A percentile compares a stretch with the other conserved stretches of the same genome.
Conservation (phyloP, 495 filamentous ascomycete species). For the Aspergillus carlsbadensis region DNA sequence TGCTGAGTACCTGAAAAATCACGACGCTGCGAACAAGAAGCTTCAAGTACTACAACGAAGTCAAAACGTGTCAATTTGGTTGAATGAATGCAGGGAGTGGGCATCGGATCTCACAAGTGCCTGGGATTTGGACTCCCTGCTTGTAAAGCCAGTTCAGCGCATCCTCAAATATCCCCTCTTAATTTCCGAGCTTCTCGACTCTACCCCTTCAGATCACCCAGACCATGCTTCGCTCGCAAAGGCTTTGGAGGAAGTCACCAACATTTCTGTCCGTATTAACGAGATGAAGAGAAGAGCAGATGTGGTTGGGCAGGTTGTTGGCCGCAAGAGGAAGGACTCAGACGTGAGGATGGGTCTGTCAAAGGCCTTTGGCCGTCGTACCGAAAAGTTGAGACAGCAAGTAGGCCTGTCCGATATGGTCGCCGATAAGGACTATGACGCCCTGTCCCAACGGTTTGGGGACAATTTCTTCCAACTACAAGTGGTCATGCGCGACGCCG, state of each 20-base stretch:
- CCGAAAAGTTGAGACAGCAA: constrained; percentile 73
- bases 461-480: constrained; percentile 87
- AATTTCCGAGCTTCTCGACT: constrained; percentile 71
- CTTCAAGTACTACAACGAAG: constrained; percentile 70
- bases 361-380: constrained; percentile 82
- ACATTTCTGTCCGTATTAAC: constrained; percentile 81
- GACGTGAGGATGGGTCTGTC: constrained; percentile 80
- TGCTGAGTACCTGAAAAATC: constrained; percentile 80
- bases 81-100: constrained; percentile 84
- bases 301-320: constrained; percentile 81
- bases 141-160: constrained; percentile 94
- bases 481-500: constrained; percentile 84
- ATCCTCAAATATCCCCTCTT: constrained; percentile 90
- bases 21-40: constrained; percentile 78
- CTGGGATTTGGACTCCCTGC: constrained; percentile 89
- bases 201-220: constrained; percentile 78
- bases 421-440: constrained; percentile 77
- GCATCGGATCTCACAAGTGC: constrained; percentile 86
- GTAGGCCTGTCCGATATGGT: constrained; percentile 62
- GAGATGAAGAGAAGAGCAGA: constrained; percentile 89
- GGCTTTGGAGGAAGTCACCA: constrained; percentile 63
- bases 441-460: constrained; percentile 74
- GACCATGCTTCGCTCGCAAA: constrained; percentile 66
- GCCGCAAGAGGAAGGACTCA: constrained; percentile 84
- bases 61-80: constrained; percentile 79